Evolutionary conservation across 2,329 filamentous ascomycete species (phyloP).

Genomic region (Clarireedia monteithiana): DNA sequence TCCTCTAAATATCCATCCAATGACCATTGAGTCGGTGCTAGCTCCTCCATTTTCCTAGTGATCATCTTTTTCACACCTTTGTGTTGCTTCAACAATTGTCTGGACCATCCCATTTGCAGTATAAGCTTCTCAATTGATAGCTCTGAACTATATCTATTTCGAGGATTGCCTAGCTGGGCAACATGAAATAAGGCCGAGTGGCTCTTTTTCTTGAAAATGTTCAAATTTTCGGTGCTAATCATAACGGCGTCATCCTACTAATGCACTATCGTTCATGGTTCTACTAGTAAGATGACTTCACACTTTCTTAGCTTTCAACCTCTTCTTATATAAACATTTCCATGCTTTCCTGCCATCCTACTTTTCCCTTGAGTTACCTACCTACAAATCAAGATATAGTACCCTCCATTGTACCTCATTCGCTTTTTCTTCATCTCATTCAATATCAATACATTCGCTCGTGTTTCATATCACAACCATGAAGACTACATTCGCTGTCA

Average conservation of each 20-base stretch:
- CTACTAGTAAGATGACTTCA: too few species aligned
- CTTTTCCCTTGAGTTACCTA: neutral
- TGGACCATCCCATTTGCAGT: neutral
- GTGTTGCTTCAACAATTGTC: neutral
- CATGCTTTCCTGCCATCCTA: neutral
- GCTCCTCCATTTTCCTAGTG: neutral
- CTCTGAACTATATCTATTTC: neutral
- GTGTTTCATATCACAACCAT: constrained; percentile 15
- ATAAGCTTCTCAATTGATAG: neutral
- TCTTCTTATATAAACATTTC: neutral
- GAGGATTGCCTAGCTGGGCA: neutral
- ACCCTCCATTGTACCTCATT: neutral
- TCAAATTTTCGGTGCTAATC: too few species aligned
- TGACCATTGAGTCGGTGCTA: too few species aligned
- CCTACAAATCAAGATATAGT: neutral
- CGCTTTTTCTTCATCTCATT: neutral
- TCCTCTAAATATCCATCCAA: too few species aligned
- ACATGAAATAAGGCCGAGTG: neutral
- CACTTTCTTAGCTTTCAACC: neutral
- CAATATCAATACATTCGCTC: neutral
- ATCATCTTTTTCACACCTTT: neutral
- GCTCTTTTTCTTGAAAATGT: too few species aligned
- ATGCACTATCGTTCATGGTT: too few species aligned
- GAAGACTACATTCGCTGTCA: constrained; percentile 26
- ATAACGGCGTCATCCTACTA: too few species aligned